A percentile compares a stretch with the other conserved stretches of the same genome.
phyloP scores from a whole-genome alignment of 1,139 yeast species.

The Meyerozyma sp. region DNA sequence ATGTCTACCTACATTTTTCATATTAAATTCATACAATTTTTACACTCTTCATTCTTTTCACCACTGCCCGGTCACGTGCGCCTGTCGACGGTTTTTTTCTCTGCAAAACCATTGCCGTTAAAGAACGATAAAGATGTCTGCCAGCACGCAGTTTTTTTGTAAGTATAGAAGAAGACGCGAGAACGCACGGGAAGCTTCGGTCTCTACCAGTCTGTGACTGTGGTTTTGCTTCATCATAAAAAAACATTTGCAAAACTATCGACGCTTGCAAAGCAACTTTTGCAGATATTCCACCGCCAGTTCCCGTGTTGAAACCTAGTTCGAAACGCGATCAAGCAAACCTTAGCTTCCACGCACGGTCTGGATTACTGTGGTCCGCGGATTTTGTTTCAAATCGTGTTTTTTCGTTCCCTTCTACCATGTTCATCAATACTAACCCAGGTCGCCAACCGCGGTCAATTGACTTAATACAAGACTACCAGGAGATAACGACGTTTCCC shows the following conservation, averaged over 20 bases:
- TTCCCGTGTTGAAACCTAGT: no score
- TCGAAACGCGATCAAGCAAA: no score
- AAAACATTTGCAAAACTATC: no score
- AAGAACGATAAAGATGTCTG: constrained; percentile 21
- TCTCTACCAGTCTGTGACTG: neutral
- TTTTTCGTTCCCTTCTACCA: no score
- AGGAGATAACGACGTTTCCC: constrained; percentile 27
- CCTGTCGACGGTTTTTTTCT: neutral
- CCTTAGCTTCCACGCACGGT: no score
- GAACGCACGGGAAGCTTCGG: neutral
- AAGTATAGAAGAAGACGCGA: constrained; percentile 15
- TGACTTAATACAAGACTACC: constrained; percentile 51
- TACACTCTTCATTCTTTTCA: neutral
- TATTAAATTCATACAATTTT: no score
- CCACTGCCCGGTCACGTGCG: constrained; percentile 1
- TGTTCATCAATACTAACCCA: constrained; percentile 13
- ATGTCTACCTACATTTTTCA: neutral
- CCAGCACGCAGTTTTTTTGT: constrained; percentile 39
- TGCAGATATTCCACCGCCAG: no score
- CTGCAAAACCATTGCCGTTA: neutral
- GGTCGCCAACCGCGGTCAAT: constrained; percentile 63
- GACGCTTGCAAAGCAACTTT: no score
- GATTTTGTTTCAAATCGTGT: no score
- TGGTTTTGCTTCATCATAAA: no score
- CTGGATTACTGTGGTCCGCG: no score